phyloP scores from a whole-genome alignment of 2,329 filamentous ascomycete genomes.

The Nectriaceae sp. region DNA sequence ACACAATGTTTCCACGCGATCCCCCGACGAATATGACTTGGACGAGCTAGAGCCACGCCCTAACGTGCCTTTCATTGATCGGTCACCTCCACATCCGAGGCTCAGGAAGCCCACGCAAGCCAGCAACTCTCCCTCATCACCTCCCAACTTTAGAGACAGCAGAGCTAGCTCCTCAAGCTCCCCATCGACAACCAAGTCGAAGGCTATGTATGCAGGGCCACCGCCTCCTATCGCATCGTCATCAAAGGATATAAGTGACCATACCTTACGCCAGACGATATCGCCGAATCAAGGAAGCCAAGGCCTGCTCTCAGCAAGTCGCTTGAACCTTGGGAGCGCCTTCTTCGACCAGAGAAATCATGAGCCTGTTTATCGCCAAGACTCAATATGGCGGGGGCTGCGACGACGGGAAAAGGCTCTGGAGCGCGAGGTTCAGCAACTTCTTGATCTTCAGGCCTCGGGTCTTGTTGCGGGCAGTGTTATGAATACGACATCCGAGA shows the following conservation, averaged over 20 bases:
- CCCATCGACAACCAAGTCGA: conserved; percentile 33
- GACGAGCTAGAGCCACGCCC: conserved; percentile 41
- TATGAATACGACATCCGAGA: conserved; percentile 11
- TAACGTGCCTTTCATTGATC: conserved; percentile 28
- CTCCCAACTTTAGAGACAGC: conserved; percentile 20
- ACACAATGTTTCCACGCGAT: conserved; percentile 24
- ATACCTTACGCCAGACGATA: conserved; percentile 3
- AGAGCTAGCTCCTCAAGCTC: conserved; percentile 33
- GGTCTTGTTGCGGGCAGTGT: conserved; percentile 43
- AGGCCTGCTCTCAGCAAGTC: conserved; percentile 18
- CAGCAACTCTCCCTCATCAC: conserved; percentile 16
- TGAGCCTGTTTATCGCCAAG: conserved; percentile 34
- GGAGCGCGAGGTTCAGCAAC: conserved; percentile 48
- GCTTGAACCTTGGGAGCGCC: conserved; percentile 13
- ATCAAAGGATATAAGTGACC: conserved; percentile 1
- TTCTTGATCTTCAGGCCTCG: conserved; percentile 51
- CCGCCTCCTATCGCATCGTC: conserved; percentile 53
- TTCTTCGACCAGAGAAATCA: conserved; percentile 39
- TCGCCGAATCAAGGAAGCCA: conserved; percentile 6
- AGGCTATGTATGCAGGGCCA: conserved; percentile 48
- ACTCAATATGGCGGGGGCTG: conserved; percentile 50
- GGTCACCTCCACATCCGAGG: conserved; percentile 22
- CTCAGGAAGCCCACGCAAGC: conserved; percentile 16
- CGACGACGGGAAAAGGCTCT: conserved; percentile 48
- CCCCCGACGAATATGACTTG: conserved; percentile 39